Evolutionary conservation across 225 moss, liverwort and hornwort species (phyloP), one percentile per base, ranked within the genome.

Genomic region (Ulota crispa): DNA sequence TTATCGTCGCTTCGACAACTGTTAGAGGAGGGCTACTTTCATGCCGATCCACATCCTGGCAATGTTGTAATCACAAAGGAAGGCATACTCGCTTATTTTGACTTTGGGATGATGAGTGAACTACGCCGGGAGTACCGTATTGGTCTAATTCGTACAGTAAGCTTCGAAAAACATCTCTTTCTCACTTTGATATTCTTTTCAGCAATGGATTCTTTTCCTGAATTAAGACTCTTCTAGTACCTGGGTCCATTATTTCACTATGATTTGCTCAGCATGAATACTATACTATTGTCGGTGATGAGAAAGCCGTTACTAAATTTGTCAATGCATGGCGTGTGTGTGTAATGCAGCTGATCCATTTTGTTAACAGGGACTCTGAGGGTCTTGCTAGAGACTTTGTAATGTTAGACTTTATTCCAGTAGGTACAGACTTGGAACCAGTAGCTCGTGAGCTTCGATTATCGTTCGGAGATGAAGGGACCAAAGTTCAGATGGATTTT

Each of bases 91-190:
- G 93, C 96, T 55, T 96, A 94, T 73, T 94, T 96, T 72, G 94
- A 96, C 85, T 96, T 96, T 85, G 93, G 93, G 47, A 96, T 96
- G 96, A 96, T 96, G 94, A 91, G 96, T 76, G 96, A 94, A 85
- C 80, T 96, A 45, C 93, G 90, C 41, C 85, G 90, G 85, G 93
- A 91, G 79, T 94, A 94, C 61, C 94, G 93, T 26, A 88, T 96
- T 64, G 96, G 96, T 70, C 86, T 96, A 13, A 96, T 96, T 63
- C 88, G 93, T 42, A 96, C 94, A 31, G 94, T 94, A 82, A 87
- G 92, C 72, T 63, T 36, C 50, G 18, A 50, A 16, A 13, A 50
- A 18, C 50, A 50, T 39, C 74, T 55, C 26, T 57, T 18, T 43
- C 18, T 77, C 31, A 27, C 60, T 36, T 68, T 68, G 5, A 26